Base-by-base conservation (phyloP, 2,329 filamentous ascomycete species). In the Plenodomus lindquistii region DNA sequence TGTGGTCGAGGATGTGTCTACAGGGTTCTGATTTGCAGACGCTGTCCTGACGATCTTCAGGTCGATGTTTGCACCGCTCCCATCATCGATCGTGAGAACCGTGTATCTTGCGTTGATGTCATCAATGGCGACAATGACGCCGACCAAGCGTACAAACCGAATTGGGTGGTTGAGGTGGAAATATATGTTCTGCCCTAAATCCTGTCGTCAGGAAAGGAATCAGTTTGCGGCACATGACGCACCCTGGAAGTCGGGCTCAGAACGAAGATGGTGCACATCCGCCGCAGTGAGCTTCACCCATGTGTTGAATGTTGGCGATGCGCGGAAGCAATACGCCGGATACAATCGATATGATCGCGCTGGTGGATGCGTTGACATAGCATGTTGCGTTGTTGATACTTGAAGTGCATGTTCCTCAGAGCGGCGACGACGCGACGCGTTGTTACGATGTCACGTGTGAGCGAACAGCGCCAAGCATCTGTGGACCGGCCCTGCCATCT, bases 261-360 rank as follows among this genome's bases (percentile, higher is more conserved):
- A 68, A 19, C 73, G 72, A 27, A 86, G 70, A 8, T 69, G 69
- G 60, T 83, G 81, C 34, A 86, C 76, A 67, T 85, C 81, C 21
- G 73, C 71, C 15, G 76, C 75, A 1, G 79, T 79, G 55, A 87
- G 74, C 63, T 84, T 84, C 67, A 85, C 84, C 84, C 84, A 87
- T 63, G 75, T 66, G 70, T 81, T 78, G 69, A 79, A 84, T 8
- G 84, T 86, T n/a, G 80, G 79, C 5, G 84, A 85, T 29, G 75
- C 76, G 39, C 73, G 70, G 67, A 83, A 85, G 74, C 81, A 85
- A 66, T 79, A 84, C 31, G 79, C 79, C 15, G 83, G 81, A 54
- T 85, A 85, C 53, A 82, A 55, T 52, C 60, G 55, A 56, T 62
- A 63, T 13, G 68, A 46, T 42, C 48, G 60, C 52, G 54, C 43